A percentile compares a stretch with the other conserved stretches of the same genome.
These are phyloP conservation scores for Hypomyces perniciosus DNA, from an alignment of 2,329 filamentous ascomycete genomes.

Conservation along the genomic window DNA sequence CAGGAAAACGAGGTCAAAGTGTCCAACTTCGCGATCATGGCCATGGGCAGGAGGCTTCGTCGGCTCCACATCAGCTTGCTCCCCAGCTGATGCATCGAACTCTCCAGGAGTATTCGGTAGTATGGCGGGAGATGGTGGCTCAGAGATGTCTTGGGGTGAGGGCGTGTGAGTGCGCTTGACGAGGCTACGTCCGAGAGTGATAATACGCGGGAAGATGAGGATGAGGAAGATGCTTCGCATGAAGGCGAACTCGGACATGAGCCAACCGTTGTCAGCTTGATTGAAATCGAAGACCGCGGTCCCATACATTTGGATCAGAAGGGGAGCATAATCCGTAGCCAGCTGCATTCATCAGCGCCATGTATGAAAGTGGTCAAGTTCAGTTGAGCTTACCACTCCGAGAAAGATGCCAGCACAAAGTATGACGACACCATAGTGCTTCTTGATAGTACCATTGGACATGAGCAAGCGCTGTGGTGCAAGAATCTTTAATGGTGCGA, in stretches of 20 bases:
- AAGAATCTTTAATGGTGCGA: constrained; percentile 59
- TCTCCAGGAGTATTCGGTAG: constrained; percentile 34
- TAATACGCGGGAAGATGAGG: constrained; percentile 47
- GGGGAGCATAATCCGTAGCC: constrained; percentile 61
- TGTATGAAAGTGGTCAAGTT: not conserved
- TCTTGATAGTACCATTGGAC: constrained; percentile 42
- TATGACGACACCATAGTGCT: constrained; percentile 57
- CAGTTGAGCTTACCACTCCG: constrained; percentile 45
- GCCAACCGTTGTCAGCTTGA: constrained; percentile 50
- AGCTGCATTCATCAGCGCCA: constrained; percentile 30
- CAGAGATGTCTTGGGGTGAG: not conserved
- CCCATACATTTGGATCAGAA: constrained; percentile 55
- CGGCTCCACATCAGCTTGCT: constrained; percentile 41
- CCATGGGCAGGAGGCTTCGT: constrained; percentile 20
- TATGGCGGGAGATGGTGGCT: constrained; percentile 5
- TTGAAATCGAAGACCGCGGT: constrained; percentile 49
- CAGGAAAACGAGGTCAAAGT: constrained; percentile 63
- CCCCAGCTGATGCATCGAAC: constrained; percentile 35
- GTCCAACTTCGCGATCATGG: constrained; percentile 42
- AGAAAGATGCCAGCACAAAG: constrained; percentile 61
- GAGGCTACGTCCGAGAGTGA: constrained; percentile 36
- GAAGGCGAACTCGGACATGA: constrained; percentile 51
- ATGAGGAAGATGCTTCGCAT: constrained; percentile 51
- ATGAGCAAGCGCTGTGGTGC: constrained; percentile 50
- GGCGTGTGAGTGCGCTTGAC: not conserved